A percentile compares a stretch with the other conserved stretches of the same genome.
These are phyloP conservation scores for Xylaria cubensis DNA, from an alignment of 495 filamentous ascomycete genomes.

Conservation along the genomic window DNA sequence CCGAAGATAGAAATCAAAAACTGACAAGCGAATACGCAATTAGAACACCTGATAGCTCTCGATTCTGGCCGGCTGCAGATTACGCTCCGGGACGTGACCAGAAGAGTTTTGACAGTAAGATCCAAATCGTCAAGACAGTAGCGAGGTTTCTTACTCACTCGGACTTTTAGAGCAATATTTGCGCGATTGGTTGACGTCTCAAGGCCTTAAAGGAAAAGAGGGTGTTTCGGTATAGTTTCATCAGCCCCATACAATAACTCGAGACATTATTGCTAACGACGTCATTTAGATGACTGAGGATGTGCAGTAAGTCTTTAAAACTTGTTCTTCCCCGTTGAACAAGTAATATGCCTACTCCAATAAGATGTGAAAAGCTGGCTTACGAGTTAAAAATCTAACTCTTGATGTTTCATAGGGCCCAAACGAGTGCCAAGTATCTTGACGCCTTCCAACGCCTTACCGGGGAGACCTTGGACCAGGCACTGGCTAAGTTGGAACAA, in stretches of 20 bases:
- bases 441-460: constrained; percentile 53
- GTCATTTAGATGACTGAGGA: constrained; percentile 66
- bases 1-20: neutral
- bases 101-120: constrained; percentile 62
- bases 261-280: constrained; percentile 41
- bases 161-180: constrained; percentile 74
- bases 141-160: neutral
- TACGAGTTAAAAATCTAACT: constrained; percentile 1
- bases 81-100: constrained; percentile 71
- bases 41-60: constrained; percentile 68
- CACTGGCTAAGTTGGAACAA: constrained; percentile 34
- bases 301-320: constrained; percentile 60
- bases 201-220: constrained; percentile 69
- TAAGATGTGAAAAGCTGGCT: neutral
- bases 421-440: constrained; percentile 40
- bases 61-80: constrained; percentile 83
- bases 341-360: constrained; percentile 22
- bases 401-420: neutral
- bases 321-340: constrained; percentile 57
- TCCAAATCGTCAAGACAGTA: neutral
- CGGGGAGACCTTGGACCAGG: constrained; percentile 52
- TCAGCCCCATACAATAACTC: neutral
- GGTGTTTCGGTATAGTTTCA: constrained; percentile 66
- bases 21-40: constrained; percentile 13
- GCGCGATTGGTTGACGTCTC: constrained; percentile 81